These are phyloP conservation scores for Rhynchospora tenuis DNA, from an alignment of 176 grass and related monocot species.

Conservation along the genomic window DNA sequence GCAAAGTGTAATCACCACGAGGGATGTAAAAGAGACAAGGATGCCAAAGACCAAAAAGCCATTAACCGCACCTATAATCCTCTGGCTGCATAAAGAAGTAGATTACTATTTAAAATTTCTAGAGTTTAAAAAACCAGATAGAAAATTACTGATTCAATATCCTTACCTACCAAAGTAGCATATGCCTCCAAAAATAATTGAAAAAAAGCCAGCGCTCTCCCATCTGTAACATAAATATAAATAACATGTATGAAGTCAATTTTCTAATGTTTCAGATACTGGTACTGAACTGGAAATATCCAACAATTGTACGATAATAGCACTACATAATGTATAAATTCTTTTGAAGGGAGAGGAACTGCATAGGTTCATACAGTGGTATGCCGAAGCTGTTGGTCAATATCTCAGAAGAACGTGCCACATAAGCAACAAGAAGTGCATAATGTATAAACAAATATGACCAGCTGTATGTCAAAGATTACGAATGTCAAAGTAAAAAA, in stretches of 20 bases:
- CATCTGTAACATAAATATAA: slow-evolving; percentile 47
- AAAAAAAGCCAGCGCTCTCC: slow-evolving; percentile 84
- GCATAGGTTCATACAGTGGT: slow-evolving; percentile 55
- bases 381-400: slow-evolving; percentile 66
- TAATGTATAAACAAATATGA: slow-evolving; percentile 98
- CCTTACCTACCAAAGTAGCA: slow-evolving; percentile 86
- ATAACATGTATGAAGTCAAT: background rate
- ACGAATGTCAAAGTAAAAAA: background rate
- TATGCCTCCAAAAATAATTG: slow-evolving; percentile 75
- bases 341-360: slow-evolving; percentile 10
- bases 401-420: slow-evolving; percentile 96
- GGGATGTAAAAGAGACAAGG: slow-evolving; percentile 68
- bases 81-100: slow-evolving; percentile 51
- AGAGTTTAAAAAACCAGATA: background rate
- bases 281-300: background rate
- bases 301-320: background rate
- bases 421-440: slow-evolving; percentile 86
- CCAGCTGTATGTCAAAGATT: slow-evolving; percentile 44
- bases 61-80: slow-evolving; percentile 78
- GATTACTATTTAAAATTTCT: slow-evolving; percentile 17
- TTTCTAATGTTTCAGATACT: background rate
- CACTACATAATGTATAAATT: background rate
- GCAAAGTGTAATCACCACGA: slow-evolving; percentile 61
- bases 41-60: slow-evolving; percentile 73
- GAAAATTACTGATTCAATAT: slow-evolving; percentile 9